These are phyloP conservation scores for Macrocybe gigantea DNA, from an alignment of 768 basidiomycete genomes.

Conservation along the genomic window DNA sequence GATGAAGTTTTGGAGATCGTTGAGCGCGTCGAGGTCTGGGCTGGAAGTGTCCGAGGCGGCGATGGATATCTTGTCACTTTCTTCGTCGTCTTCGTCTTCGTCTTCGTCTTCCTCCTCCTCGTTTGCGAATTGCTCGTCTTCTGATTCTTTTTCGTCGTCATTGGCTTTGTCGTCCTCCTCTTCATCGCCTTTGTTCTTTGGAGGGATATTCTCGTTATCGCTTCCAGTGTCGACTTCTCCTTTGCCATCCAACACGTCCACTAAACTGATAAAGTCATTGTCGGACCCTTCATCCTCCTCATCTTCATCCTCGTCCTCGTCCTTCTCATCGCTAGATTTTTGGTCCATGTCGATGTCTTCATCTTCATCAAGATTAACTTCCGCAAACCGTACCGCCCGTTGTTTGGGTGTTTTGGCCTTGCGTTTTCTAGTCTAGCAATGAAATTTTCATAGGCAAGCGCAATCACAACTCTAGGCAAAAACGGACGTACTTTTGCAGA, in stretches of 20 bases:
- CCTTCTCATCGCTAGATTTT: slow-evolving; percentile 12
- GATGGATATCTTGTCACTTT: slow-evolving; percentile 28
- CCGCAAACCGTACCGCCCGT: slow-evolving; percentile 35
- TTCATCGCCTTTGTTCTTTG: neutral
- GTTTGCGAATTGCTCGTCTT: slow-evolving; percentile 4
- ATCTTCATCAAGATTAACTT: slow-evolving; percentile 66
- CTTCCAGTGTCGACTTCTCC: slow-evolving; percentile 40
- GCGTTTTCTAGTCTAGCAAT: slow-evolving; percentile 15
- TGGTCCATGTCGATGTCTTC: slow-evolving; percentile 28
- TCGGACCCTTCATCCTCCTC: slow-evolving; percentile 33
- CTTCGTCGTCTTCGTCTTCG: slow-evolving; percentile 29
- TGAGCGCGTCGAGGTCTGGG: slow-evolving; percentile 46
- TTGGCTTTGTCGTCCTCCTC: neutral
- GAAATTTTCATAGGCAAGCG: slow-evolving; percentile 19
- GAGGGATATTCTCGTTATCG: slow-evolving; percentile 23
- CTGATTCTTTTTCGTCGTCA: slow-evolving; percentile 10
- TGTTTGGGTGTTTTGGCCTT: slow-evolving; percentile 21
- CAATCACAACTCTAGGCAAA: slow-evolving; percentile 4
- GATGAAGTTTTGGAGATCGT: slow-evolving; percentile 68
- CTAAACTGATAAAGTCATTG: slow-evolving; percentile 55
- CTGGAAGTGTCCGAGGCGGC: slow-evolving; percentile 21
- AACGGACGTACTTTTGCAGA: slow-evolving; percentile 30
- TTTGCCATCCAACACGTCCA: slow-evolving; percentile 64
- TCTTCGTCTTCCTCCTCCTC: slow-evolving; percentile 30
- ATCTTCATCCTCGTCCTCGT: slow-evolving; percentile 27